A percentile compares a stretch with the other conserved stretches of the same genome.
Conservation (phyloP, 306 rosid species). For the Lathyrus tuberosus region DNA sequence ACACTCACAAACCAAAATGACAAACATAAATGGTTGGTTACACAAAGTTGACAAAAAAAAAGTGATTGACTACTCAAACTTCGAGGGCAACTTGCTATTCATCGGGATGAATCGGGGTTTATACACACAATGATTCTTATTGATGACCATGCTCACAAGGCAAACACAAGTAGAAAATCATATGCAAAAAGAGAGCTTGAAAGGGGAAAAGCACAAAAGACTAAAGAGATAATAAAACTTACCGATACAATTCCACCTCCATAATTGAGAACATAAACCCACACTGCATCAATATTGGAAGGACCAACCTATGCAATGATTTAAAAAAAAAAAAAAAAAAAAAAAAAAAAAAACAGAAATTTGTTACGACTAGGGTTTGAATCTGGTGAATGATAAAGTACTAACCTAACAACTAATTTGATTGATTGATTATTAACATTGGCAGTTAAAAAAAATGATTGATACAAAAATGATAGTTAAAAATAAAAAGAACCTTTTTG, state of each 20-base stretch:
- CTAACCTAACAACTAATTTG: no score
- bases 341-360: background rate
- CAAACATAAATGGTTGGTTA: background rate
- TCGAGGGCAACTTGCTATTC: background rate
- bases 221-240: conserved; percentile 29
- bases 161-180: conserved; percentile 31
- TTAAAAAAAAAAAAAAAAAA: background rate
- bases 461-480: background rate
- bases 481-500: conserved; percentile 60
- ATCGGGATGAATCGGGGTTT: background rate
- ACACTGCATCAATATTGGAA: conserved; percentile 73
- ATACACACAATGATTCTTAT: background rate
- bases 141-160: background rate
- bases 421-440: no score
- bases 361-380: background rate
- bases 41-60: background rate
- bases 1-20: background rate
- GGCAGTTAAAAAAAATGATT: background rate
- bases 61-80: background rate
- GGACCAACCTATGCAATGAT: conserved; percentile 68
- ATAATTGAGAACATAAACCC: conserved; percentile 83
- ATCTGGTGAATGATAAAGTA: no score
- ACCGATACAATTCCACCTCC: conserved; percentile 98
- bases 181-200: background rate
- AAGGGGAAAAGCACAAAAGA: background rate